These are phyloP conservation scores for Oryza meridionalis DNA, from an alignment of 176 grass and related monocot species.

Conservation along the genomic window DNA sequence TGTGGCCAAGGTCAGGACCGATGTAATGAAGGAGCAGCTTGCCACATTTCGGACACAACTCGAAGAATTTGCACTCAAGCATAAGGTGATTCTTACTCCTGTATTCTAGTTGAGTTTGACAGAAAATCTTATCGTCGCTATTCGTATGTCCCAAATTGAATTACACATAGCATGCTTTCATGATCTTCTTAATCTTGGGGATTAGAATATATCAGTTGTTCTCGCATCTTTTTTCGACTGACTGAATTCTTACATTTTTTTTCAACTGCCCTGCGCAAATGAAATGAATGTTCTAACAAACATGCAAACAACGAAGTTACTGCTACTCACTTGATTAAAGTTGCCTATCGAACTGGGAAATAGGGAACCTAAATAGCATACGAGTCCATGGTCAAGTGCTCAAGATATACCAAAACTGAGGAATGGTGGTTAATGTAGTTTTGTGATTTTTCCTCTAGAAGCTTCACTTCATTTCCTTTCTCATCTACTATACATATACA, in stretches of 20 bases:
- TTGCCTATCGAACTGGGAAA: neutral
- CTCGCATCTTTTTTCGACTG: neutral
- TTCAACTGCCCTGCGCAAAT: neutral
- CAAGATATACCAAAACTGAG: neutral
- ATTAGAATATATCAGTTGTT: neutral
- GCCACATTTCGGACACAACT: constrained; percentile 80
- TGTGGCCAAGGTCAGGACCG: constrained; percentile 91
- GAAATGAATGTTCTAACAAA: constrained; percentile 13
- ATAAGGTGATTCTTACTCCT: constrained; percentile 58
- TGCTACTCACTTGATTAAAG: neutral
- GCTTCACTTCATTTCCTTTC: too few species aligned
- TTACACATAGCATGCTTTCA: neutral
- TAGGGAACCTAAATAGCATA: constrained; percentile 11
- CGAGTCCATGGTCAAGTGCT: neutral
- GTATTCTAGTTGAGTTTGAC: neutral
- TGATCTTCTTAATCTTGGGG: neutral
- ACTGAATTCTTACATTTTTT: neutral
- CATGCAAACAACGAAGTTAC: neutral
- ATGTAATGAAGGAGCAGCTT: constrained; percentile 98
- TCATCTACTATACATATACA: too few species aligned
- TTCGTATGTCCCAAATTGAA: neutral
- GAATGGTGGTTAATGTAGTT: neutral
- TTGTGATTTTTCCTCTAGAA: too few species aligned
- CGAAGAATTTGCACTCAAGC: constrained; percentile 89
- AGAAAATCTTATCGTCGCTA: neutral